These are phyloP conservation scores for Desmodesmus armatus DNA, from an alignment of 139 green algal genomes.

Conservation along the genomic window DNA sequence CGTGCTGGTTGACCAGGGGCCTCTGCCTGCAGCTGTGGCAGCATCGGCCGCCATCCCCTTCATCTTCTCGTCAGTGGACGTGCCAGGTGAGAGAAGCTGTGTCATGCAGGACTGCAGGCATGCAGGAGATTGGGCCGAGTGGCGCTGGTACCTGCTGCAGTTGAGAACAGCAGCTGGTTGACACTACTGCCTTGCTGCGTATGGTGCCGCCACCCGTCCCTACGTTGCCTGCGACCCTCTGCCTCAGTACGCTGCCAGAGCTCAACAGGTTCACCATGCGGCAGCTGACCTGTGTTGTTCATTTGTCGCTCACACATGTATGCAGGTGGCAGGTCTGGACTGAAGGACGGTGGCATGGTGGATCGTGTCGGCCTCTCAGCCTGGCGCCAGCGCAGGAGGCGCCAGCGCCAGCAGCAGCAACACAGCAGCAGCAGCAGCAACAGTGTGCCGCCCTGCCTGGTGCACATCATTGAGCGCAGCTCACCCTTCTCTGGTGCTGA, in stretches of 20 bases:
- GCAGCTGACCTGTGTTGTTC: background rate
- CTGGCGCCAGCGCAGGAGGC: constrained; percentile 69
- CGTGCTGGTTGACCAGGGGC: constrained; percentile 79
- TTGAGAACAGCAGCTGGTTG: no score
- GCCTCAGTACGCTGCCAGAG: no score
- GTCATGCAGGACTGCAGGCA: background rate
- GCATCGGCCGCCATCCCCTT: constrained; percentile 90
- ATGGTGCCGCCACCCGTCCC: no score
- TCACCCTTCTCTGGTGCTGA: constrained; percentile 86
- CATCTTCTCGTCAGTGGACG: constrained; percentile 79
- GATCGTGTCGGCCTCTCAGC: constrained; percentile 81
- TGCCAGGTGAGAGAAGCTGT: constrained; percentile 67
- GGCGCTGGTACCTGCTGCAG: no score
- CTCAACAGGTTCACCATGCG: no score
- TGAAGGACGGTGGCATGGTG: constrained; percentile 87
- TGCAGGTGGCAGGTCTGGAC: constrained; percentile 55
- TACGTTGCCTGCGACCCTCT: background rate
- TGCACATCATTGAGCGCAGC: constrained; percentile 86
- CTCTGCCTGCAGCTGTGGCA: constrained; percentile 86
- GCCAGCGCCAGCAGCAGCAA: background rate
- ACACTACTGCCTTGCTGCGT: no score
- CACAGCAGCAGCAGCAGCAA: background rate
- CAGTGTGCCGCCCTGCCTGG: constrained; percentile 69
- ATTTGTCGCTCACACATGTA: background rate
- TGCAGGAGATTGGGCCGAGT: no score